phyloP scores from a whole-genome alignment of 2,329 filamentous ascomycete genomes.

The Blastomyces parvus region DNA sequence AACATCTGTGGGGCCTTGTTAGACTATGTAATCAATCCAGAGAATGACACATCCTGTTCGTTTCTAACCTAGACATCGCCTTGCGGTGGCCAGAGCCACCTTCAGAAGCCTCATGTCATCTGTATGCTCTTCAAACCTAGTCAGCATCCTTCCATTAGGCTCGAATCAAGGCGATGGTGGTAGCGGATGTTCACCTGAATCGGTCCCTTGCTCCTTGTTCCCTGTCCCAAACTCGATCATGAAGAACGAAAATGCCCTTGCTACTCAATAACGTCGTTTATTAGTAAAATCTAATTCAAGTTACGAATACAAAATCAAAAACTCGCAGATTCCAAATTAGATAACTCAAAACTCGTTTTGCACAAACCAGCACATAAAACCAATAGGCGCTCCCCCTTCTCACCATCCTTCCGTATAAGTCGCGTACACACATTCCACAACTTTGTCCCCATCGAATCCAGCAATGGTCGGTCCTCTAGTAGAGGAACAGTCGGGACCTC shows the following conservation, averaged over 20 bases:
- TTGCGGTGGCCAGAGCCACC: constrained; percentile 57
- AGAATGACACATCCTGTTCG: constrained; percentile 19
- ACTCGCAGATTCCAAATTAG: constrained; percentile 19
- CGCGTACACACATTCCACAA: constrained; percentile 33
- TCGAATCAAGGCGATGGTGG: not conserved
- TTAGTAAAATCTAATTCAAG: not conserved
- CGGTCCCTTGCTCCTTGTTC: constrained; percentile 12
- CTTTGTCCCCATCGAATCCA: constrained; percentile 27
- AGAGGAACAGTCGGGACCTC: constrained; percentile 8
- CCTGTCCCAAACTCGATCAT: constrained; percentile 50
- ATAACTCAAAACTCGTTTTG: not conserved
- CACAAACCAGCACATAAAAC: constrained; percentile 20
- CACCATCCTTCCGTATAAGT: constrained; percentile 15
- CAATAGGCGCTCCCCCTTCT: constrained; percentile 17
- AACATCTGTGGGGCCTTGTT: constrained; percentile 32
- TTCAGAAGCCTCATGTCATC: constrained; percentile 52
- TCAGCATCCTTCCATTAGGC: not conserved
- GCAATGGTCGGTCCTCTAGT: constrained; percentile 13
- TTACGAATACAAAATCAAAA: not conserved
- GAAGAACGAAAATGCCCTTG: constrained; percentile 54
- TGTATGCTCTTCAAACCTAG: constrained; percentile 13
- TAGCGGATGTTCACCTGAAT: not conserved
- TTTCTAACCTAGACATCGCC: constrained; percentile 50
- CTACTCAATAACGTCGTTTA: constrained; percentile 16
- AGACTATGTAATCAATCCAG: constrained; percentile 12